Percentiles rank a stretch among this genome's conserved stretches.
Evolutionary conservation across 2,329 filamentous ascomycete species (phyloP).

Genomic region (Hawksworthiomyces lignivorus): DNA sequence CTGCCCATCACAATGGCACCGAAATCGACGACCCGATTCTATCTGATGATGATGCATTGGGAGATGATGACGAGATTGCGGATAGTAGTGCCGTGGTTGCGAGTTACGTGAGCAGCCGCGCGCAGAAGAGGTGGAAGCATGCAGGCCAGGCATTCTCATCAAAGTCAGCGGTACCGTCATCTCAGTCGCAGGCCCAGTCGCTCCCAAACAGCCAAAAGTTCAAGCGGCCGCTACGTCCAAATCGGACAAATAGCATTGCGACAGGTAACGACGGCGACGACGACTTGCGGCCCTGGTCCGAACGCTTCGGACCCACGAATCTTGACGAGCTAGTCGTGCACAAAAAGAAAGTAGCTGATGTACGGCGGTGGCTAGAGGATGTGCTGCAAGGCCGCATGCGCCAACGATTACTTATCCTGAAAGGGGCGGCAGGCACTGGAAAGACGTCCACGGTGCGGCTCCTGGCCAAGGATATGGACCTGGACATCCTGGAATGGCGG

Average conservation of each 20-base stretch:
- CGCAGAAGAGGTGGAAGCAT: conserved; percentile 44
- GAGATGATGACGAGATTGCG: conserved; percentile 44
- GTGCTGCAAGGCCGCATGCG: conserved; percentile 58
- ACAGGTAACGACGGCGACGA: conserved; percentile 27
- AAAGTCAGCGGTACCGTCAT: not conserved
- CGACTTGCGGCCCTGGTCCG: conserved; percentile 74
- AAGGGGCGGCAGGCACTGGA: conserved; percentile 82
- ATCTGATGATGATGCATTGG: conserved; percentile 3
- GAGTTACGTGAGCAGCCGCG: conserved; percentile 49
- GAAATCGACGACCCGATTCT: not conserved
- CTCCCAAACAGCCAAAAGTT: conserved; percentile 42
- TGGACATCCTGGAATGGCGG: conserved; percentile 81
- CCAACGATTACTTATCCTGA: conserved; percentile 74
- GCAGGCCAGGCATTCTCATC: conserved; percentile 8
- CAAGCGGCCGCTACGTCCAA: conserved; percentile 33
- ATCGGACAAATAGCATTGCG: not conserved
- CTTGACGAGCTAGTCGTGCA: conserved; percentile 86
- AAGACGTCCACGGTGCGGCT: conserved; percentile 84
- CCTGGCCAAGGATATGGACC: conserved; percentile 67
- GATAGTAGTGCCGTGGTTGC: conserved; percentile 41
- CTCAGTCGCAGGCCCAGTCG: conserved; percentile 14
- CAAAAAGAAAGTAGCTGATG: conserved; percentile 86
- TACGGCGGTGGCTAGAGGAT: conserved; percentile 72
- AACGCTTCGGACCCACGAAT: conserved; percentile 67
- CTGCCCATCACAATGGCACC: too few species aligned